A percentile compares a stretch with the other conserved stretches of the same genome.
Evolutionary conservation across 2,329 filamentous ascomycete genomes (phyloP).

Genomic region (Coniochaeta sp.): DNA sequence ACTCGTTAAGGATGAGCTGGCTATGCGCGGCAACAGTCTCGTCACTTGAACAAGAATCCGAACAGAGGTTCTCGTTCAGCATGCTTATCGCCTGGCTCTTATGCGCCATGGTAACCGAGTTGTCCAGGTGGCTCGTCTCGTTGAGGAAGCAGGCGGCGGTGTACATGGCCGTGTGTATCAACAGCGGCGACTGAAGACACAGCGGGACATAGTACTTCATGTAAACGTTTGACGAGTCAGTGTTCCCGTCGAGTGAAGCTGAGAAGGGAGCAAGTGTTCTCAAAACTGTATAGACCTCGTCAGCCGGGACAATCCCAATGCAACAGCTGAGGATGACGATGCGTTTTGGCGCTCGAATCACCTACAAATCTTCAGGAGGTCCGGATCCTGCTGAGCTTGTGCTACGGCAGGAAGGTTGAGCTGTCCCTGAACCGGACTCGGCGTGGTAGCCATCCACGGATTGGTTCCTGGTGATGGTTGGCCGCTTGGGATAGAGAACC

Average conservation of each 20-base stretch:
- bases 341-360: constrained; percentile 5
- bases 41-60: constrained; percentile 30
- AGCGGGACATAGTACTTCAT: constrained; percentile 41
- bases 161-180: constrained; percentile 41
- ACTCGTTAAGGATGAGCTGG: constrained; percentile 43
- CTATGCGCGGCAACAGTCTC: constrained; percentile 39
- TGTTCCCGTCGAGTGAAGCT: constrained; percentile 40
- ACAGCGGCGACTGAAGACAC: constrained; percentile 40
- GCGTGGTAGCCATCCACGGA: not conserved
- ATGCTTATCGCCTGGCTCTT: constrained; percentile 35
- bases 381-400: constrained; percentile 33
- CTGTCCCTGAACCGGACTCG: not conserved
- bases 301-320: too few species aligned
- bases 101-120: constrained; percentile 32
- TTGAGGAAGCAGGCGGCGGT: constrained; percentile 44
- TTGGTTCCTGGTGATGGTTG: not conserved
- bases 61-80: constrained; percentile 39
- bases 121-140: constrained; percentile 39
- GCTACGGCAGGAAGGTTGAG: not conserved
- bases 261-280: constrained; percentile 44
- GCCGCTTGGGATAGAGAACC: constrained; percentile 13
- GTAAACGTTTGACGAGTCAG: constrained; percentile 33
- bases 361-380: constrained; percentile 42
- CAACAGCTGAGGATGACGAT: too few species aligned
- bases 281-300: constrained; percentile 33